Evolutionary conservation across 1,139 yeast species (phyloP).

Genomic region (Taphrina sp.): DNA sequence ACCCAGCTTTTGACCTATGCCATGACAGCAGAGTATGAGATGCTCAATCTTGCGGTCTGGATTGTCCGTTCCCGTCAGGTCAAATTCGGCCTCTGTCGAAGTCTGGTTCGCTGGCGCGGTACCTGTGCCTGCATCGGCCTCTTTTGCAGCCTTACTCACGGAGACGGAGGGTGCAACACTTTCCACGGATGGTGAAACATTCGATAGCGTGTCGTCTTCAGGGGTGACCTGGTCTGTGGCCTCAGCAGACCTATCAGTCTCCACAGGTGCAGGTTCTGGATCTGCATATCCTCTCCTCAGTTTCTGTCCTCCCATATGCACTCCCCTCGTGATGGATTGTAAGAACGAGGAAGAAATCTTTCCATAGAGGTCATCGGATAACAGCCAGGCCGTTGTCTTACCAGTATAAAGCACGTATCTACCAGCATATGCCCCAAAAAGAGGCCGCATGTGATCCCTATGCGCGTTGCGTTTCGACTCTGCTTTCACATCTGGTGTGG

Average conservation of each 20-base stretch:
- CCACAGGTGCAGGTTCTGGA: conserved; percentile 12
- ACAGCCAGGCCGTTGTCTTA: conserved; percentile 39
- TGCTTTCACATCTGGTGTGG: conserved; percentile 3
- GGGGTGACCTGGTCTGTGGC: background rate
- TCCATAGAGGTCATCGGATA: conserved; percentile 40
- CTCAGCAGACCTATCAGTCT: background rate
- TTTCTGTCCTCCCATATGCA: conserved; percentile 40
- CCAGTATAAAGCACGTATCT: conserved; percentile 39
- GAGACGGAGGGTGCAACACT: conserved; percentile 24
- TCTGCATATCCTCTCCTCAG: conserved; percentile 40
- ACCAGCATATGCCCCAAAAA: conserved; percentile 39
- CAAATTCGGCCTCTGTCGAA: conserved; percentile 41
- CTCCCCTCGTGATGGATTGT: conserved; percentile 38
- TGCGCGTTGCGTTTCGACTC: conserved; percentile 19
- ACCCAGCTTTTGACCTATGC: conserved; percentile 88
- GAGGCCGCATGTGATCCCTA: conserved; percentile 37
- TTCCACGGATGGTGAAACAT: conserved; percentile 10
- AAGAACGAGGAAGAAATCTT: conserved; percentile 39
- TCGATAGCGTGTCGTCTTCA: background rate
- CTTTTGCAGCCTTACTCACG: conserved; percentile 34
- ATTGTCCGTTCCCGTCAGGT: conserved; percentile 30
- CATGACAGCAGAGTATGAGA: conserved; percentile 80
- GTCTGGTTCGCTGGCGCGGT: conserved; percentile 24
- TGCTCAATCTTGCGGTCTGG: conserved; percentile 63
- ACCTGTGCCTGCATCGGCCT: conserved; percentile 32